phyloP scores from a whole-genome alignment of 345 rosid species.

The Ceriops zippeliana region DNA sequence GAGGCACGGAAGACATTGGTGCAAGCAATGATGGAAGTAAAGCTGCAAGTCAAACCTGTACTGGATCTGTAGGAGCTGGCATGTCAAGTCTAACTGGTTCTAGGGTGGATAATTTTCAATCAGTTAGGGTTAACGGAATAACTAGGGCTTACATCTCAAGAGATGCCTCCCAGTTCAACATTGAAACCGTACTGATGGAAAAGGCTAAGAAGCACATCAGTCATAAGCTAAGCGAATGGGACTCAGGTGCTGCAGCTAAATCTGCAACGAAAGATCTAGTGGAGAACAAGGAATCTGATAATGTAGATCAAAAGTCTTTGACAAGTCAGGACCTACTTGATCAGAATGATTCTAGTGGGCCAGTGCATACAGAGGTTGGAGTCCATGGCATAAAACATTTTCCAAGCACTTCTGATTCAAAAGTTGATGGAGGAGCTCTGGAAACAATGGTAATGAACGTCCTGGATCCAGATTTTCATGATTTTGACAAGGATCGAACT shows the following conservation, averaged over 20 bases:
- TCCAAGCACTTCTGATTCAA: conserved; percentile 19
- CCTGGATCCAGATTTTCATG: conserved; percentile 26
- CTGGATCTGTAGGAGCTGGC: conserved; percentile 17
- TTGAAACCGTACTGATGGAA: conserved; percentile 14
- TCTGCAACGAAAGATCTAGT: conserved; percentile 21
- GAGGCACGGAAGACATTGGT: conserved; percentile 40
- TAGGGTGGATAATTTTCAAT: conserved; percentile 14
- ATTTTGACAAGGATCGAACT: conserved; percentile 23
- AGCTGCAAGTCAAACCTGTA: conserved; percentile 20
- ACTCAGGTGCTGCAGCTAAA: conserved; percentile 9
- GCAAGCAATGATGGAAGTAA: conserved; percentile 26
- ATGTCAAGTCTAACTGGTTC: conserved; percentile 14
- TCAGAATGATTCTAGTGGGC: conserved; percentile 12
- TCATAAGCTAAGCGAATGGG: conserved; percentile 15
- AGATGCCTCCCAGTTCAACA: conserved; percentile 7
- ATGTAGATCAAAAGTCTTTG: conserved; percentile 19
- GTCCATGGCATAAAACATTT: conserved; percentile 7
- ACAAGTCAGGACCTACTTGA: conserved; percentile 10
- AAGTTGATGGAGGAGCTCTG: conserved; percentile 26
- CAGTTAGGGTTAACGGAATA: conserved; percentile 28
- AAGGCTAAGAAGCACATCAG: conserved; percentile 13
- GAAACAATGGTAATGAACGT: conserved; percentile 24
- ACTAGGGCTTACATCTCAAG: conserved; percentile 18
- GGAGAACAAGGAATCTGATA: conserved; percentile 17
- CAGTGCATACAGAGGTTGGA: conserved; percentile 14